Conservation (phyloP, 2,329 filamentous ascomycete species). For the Penicillium brasilianum region DNA sequence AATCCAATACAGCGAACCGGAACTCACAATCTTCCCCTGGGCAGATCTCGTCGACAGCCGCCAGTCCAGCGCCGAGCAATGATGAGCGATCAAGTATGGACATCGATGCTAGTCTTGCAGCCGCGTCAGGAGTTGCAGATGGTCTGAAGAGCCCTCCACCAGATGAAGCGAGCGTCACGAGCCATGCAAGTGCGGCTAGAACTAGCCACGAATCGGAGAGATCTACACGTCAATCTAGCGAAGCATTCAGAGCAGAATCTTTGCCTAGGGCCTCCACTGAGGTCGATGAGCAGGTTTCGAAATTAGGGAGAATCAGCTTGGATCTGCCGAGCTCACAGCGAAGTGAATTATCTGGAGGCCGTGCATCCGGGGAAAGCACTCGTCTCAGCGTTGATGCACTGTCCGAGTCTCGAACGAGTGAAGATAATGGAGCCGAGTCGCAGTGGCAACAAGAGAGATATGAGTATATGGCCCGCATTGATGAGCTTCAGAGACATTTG, state of each 20-base stretch:
- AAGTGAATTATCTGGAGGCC: not conserved
- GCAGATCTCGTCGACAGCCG: slow-evolving; percentile 57
- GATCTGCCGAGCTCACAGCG: slow-evolving; percentile 15
- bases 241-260: slow-evolving; percentile 27
- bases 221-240: slow-evolving; percentile 34
- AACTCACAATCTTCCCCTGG: slow-evolving; percentile 56
- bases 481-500: slow-evolving; percentile 88
- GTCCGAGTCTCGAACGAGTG: slow-evolving; percentile 35
- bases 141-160: slow-evolving; percentile 23
- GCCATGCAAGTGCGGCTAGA: slow-evolving; percentile 24
- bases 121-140: slow-evolving; percentile 28
- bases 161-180: slow-evolving; percentile 18
- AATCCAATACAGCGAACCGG: slow-evolving; percentile 63
- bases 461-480: slow-evolving; percentile 83
- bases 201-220: slow-evolving; percentile 38
- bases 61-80: slow-evolving; percentile 56
- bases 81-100: slow-evolving; percentile 48
- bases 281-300: slow-evolving; percentile 4
- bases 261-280: slow-evolving; percentile 22
- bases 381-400: slow-evolving; percentile 25
- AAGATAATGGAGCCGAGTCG: slow-evolving; percentile 57
- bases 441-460: slow-evolving; percentile 82
- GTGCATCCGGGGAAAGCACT: slow-evolving; percentile 24
- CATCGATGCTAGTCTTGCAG: slow-evolving; percentile 34
- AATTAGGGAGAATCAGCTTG: slow-evolving; percentile 14